phyloP scores from a whole-genome alignment of 495 filamentous ascomycete genomes.

The Stereocaulon alpinum region DNA sequence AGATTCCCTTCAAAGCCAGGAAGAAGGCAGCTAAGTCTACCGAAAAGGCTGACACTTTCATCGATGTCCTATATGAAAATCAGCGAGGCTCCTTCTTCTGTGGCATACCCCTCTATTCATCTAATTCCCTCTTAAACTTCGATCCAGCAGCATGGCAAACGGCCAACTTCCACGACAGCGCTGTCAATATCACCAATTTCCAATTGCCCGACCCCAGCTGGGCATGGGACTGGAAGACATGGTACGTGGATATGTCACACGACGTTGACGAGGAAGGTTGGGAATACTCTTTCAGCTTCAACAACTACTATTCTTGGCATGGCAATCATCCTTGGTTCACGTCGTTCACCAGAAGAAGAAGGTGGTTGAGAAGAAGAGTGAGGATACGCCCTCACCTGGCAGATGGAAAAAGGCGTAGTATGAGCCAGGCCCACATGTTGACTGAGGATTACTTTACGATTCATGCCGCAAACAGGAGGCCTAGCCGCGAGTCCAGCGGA shows the following conservation, averaged over 20 bases:
- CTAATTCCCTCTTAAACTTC: conserved; percentile 72
- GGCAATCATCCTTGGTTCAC: conserved; percentile 83
- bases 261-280: conserved; percentile 88
- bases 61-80: conserved; percentile 95
- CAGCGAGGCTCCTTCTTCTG: conserved; percentile 78
- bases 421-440: conserved; percentile 50
- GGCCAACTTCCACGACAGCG: conserved; percentile 53
- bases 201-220: conserved; percentile 93
- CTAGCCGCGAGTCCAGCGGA: conserved; percentile 33
- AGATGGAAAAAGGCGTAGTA: conserved; percentile 26
- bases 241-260: conserved; percentile 87
- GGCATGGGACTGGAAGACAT: conserved; percentile 91
- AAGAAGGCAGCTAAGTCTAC: conserved; percentile 13
- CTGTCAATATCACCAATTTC: conserved; percentile 80
- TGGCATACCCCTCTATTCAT: conserved; percentile 80
- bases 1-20: conserved; percentile 23
- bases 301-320: conserved; percentile 73
- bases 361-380: conserved; percentile 79
- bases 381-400: conserved; percentile 42
- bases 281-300: conserved; percentile 87
- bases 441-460: conserved; percentile 85
- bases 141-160: conserved; percentile 86
- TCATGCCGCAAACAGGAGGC: conserved; percentile 36
- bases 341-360: conserved; percentile 77
- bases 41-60: conserved; percentile 39